Conservation (phyloP, 2,329 filamentous ascomycete genomes). For the Aspergillus carbonarius region DNA sequence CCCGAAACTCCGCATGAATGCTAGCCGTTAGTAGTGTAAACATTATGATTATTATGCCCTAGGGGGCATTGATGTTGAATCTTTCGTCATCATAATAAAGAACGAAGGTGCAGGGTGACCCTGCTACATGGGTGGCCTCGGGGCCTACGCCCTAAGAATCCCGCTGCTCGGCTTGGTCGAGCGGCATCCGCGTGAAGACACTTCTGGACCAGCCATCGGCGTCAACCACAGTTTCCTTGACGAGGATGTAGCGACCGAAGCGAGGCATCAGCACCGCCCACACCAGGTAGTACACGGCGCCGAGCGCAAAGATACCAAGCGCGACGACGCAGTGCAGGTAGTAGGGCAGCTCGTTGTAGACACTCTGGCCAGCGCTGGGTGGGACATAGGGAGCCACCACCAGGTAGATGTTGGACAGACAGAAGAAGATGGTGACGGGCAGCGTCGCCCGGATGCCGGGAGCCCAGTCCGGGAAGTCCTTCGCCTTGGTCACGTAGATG, state of each 20-base stretch:
- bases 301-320: slow-evolving; percentile 49
- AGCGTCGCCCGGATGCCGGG: slow-evolving; percentile 52
- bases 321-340: slow-evolving; percentile 56
- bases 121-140: neutral
- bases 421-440: slow-evolving; percentile 53
- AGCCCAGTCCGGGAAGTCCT: slow-evolving; percentile 46
- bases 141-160: slow-evolving; percentile 1
- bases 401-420: slow-evolving; percentile 54
- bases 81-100: slow-evolving; percentile 9
- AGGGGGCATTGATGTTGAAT: slow-evolving; percentile 18
- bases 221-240: slow-evolving; percentile 56
- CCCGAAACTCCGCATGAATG: slow-evolving; percentile 8
- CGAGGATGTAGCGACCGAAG: slow-evolving; percentile 51
- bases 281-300: slow-evolving; percentile 53
- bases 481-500: slow-evolving; percentile 44
- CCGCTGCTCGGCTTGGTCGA: slow-evolving; percentile 11
- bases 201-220: slow-evolving; percentile 64
- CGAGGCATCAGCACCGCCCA: slow-evolving; percentile 53
- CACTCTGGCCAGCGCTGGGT: slow-evolving; percentile 47
- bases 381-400: slow-evolving; percentile 54
- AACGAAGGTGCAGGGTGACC: neutral
- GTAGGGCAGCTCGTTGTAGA: slow-evolving; percentile 55
- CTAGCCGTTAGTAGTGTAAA: slow-evolving; percentile 5
- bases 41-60: slow-evolving; percentile 13
- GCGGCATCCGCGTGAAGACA: slow-evolving; percentile 51